A percentile compares a stretch with the other conserved stretches of the same genome.
phyloP scores from a whole-genome alignment of 2,329 filamentous ascomycete species.

The Sclerotinia borealis region DNA sequence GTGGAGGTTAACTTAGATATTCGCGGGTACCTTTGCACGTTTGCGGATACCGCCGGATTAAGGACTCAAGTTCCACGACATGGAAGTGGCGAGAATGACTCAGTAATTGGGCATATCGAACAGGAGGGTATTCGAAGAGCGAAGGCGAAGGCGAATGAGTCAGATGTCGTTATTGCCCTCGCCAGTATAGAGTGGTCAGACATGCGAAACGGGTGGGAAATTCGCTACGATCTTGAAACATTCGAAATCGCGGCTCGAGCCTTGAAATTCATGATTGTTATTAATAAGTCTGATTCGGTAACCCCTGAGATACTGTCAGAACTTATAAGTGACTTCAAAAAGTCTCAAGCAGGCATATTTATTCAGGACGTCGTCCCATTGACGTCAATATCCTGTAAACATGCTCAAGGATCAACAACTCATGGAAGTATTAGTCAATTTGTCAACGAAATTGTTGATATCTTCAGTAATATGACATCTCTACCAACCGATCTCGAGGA shows the following conservation, averaged over 20 bases:
- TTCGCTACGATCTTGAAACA: slow-evolving; percentile 50
- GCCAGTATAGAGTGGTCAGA: slow-evolving; percentile 58
- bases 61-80: slow-evolving; percentile 40
- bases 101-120: slow-evolving; percentile 66
- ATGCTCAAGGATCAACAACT: slow-evolving; percentile 43
- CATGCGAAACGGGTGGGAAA: slow-evolving; percentile 37
- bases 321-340: slow-evolving; percentile 39
- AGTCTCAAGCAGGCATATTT: slow-evolving; percentile 31
- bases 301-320: slow-evolving; percentile 32
- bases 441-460: slow-evolving; percentile 50
- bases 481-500: slow-evolving; percentile 70
- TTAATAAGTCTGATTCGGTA: slow-evolving; percentile 58
- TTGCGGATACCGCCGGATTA: slow-evolving; percentile 92
- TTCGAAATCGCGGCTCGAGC: slow-evolving; percentile 46
- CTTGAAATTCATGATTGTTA: slow-evolving; percentile 45
- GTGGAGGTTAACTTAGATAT: slow-evolving; percentile 89
- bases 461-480: slow-evolving; percentile 66
- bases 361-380: slow-evolving; percentile 36
- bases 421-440: slow-evolving; percentile 45
- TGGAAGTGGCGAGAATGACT: slow-evolving; percentile 13
- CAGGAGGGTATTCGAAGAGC: slow-evolving; percentile 86
- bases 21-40: slow-evolving; percentile 82
- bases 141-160: slow-evolving; percentile 70
- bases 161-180: slow-evolving; percentile 79
- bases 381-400: slow-evolving; percentile 67